Conservation (phyloP, 2,329 filamentous ascomycete genomes). For the Ascochyta pisi region DNA sequence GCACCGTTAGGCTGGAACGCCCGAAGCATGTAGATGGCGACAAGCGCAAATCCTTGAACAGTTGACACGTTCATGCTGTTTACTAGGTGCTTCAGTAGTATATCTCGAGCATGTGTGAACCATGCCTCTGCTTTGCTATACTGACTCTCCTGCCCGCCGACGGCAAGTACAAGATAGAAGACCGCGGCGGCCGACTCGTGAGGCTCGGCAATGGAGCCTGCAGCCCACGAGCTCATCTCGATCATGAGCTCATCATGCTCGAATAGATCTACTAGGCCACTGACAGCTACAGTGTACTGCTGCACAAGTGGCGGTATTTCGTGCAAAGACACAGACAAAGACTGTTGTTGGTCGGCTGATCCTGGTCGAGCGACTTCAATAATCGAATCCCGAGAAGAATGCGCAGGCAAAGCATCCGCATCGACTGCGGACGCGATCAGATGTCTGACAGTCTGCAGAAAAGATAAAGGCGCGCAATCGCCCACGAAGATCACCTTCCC, state of each 20-base stretch:
- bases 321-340: constrained; percentile 37
- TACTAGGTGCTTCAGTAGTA: constrained; percentile 55
- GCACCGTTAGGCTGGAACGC: constrained; percentile 61
- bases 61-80: constrained; percentile 59
- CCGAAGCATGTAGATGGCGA: constrained; percentile 61
- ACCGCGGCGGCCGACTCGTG: constrained; percentile 57
- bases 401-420: constrained; percentile 28
- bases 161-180: constrained; percentile 60
- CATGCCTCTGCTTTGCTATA: constrained; percentile 55
- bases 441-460: constrained; percentile 60
- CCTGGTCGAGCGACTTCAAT: constrained; percentile 39
- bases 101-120: constrained; percentile 55
- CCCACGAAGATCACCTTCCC: constrained; percentile 63
- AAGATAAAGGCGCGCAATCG: constrained; percentile 61
- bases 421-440: constrained; percentile 53
- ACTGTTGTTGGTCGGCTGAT: constrained; percentile 29
- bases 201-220: constrained; percentile 11
- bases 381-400: constrained; percentile 38
- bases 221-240: constrained; percentile 39
- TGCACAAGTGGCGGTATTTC: constrained; percentile 45
- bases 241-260: constrained; percentile 46
- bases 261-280: constrained; percentile 58
- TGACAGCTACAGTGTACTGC: constrained; percentile 55
- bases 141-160: constrained; percentile 55
- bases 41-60: constrained; percentile 59